phyloP scores from a whole-genome alignment of 2,329 filamentous ascomycete species.

The Cordyceps cicadae region DNA sequence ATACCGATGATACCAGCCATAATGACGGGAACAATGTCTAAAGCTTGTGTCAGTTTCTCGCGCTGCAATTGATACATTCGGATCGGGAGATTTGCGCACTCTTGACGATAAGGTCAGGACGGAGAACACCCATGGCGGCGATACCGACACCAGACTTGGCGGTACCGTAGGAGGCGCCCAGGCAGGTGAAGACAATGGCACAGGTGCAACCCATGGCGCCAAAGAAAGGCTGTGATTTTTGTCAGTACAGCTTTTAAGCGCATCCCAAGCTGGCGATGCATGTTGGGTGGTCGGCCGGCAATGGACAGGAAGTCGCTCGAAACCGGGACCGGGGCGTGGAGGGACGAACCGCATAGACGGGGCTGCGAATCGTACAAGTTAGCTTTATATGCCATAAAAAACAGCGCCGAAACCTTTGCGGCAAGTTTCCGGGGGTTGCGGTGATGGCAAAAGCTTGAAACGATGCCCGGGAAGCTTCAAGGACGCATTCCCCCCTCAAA shows the following conservation, averaged over 20 bases:
- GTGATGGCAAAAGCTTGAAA: slow-evolving; percentile 14
- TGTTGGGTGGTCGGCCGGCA: background rate
- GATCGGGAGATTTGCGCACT: slow-evolving; percentile 52
- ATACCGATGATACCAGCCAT: slow-evolving; percentile 99
- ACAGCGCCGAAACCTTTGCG: background rate
- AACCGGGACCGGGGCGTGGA: slow-evolving; percentile 14
- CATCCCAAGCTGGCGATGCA: background rate
- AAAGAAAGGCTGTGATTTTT: slow-evolving; percentile 65
- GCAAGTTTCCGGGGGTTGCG: background rate
- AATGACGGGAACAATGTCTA: slow-evolving; percentile 99
- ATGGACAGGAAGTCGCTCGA: slow-evolving; percentile 6
- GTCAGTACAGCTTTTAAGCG: slow-evolving; percentile 23
- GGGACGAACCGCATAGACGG: slow-evolving; percentile 94
- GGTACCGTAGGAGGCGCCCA: slow-evolving; percentile 95
- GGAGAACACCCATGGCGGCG: slow-evolving; percentile 93
- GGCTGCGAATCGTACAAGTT: slow-evolving; percentile 50
- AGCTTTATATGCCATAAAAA: slow-evolving; percentile 28
- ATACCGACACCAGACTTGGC: slow-evolving; percentile 99
- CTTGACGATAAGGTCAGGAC: slow-evolving; percentile 98
- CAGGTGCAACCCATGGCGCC: slow-evolving; percentile 95
- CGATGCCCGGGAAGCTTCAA: slow-evolving; percentile 14
- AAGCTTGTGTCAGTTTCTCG: slow-evolving; percentile 15
- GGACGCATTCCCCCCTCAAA: slow-evolving; percentile 8
- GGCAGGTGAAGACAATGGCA: slow-evolving; percentile 94
- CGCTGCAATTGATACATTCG: background rate